Percentiles rank a stretch among this genome's conserved stretches.
phyloP scores from a whole-genome alignment of 352 stramenopile genomes.

The Phytopythium sindhum region DNA sequence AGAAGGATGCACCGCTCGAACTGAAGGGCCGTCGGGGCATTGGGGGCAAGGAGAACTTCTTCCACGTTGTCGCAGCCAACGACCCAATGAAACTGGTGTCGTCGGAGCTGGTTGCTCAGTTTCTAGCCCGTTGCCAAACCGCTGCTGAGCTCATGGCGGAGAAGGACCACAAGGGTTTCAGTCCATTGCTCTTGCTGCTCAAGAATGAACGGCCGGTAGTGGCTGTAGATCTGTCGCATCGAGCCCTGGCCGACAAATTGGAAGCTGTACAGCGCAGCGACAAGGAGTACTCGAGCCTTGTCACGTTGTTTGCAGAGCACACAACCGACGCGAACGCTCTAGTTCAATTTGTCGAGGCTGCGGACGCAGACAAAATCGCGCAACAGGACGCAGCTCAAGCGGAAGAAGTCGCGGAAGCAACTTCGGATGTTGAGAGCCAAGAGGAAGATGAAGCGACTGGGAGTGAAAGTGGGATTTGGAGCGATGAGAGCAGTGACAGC shows the following conservation, averaged over 20 bases:
- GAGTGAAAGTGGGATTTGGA: slow-evolving; percentile 10
- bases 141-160: slow-evolving; percentile 37
- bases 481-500: slow-evolving; percentile 2
- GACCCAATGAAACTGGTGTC: slow-evolving; percentile 15
- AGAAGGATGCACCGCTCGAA: slow-evolving; percentile 22
- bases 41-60: slow-evolving; percentile 46
- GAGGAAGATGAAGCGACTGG: background rate
- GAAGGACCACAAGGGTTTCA: slow-evolving; percentile 42
- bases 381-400: background rate
- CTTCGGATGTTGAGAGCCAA: slow-evolving; percentile 1
- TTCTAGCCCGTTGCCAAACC: slow-evolving; percentile 28
- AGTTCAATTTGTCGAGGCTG: slow-evolving; percentile 29
- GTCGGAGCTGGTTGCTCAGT: slow-evolving; percentile 31
- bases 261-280: slow-evolving; percentile 36
- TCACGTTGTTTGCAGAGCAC: slow-evolving; percentile 50
- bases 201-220: slow-evolving; percentile 21
- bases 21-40: slow-evolving; percentile 19
- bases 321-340: slow-evolving; percentile 33
- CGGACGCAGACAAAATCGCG: slow-evolving; percentile 7
- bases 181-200: slow-evolving; percentile 51
- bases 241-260: slow-evolving; percentile 19
- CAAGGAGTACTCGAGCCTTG: slow-evolving; percentile 31
- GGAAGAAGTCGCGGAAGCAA: slow-evolving; percentile 9
- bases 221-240: slow-evolving; percentile 9
- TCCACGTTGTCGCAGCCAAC: slow-evolving; percentile 47